Base-by-base conservation (phyloP, 139 green algal genomes). In the Chlamydomonas sp. region DNA sequence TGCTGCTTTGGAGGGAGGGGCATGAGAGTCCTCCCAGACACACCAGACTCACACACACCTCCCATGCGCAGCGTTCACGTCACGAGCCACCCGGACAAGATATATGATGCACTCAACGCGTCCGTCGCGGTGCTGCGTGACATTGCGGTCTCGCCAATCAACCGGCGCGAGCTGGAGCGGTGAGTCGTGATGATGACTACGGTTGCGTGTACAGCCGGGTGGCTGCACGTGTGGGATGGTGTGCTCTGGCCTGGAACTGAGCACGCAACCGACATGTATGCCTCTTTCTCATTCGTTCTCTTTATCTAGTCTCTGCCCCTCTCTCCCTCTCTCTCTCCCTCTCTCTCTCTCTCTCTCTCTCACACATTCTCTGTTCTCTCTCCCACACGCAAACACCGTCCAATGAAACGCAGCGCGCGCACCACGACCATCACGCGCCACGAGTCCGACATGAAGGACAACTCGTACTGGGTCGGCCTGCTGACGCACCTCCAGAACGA, bases 361-460 rank as follows among this genome's bases (percentile, higher is more conserved):
- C n/a, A n/a, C n/a, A n/a, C n/a, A n/a, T n/a, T n/a, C n/a, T n/a
- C n/a, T n/a, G n/a, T n/a, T n/a, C n/a, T n/a, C n/a, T n/a, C n/a
- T n/a, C n/a, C n/a, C n/a, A n/a, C n/a, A n/a, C n/a, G n/a, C n/a
- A n/a, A n/a, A n/a, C n/a, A n/a, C n/a, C 43, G 10, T 65, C 66
- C 54, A 38, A 28, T 13, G 34, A 73, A 35, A 34, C 69, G 66
- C 64, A 82, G 70, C 73, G 90, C 74, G 74, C 88, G 35, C 77
- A 89, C 77, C 65, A 98, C 93, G 4, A 80, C 98, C 30, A 68
- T 97, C 28, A 93, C 93, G 48, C 87, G 93, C 28, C 95, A 98
- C 77, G 95, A 99, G 81, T 86, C 72, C 3, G 95, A 99, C 61
- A 76, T 97, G 3, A 98, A 95, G 83, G 80, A 88, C 74, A 97